Evolutionary conservation across 169 alveolate genomes (phyloP), one percentile per base, ranked within the genome.

Genomic region (Cryptosporidium sp.): DNA sequence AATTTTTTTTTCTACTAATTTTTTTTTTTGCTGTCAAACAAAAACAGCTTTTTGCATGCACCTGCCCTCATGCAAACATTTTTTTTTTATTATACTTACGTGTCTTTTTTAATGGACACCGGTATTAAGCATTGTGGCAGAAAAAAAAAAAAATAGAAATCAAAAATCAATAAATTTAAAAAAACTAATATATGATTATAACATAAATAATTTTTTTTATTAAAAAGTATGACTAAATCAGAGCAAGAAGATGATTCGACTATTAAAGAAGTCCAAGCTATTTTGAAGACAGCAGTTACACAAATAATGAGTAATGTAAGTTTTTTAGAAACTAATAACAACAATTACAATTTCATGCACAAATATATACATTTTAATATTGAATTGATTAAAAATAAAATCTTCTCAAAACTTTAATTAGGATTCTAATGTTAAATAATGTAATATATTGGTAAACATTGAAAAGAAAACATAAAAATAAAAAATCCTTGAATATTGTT

Each of bases 281-380:
- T 65, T 9, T 26, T 80, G 12, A 80, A 65, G 48, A 39, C 62
- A 21, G 89, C 75, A 21, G 35, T 61, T 31, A 33, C 75, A 16
- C 80, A 80, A 80, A 62, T 80, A 10, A 80, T 80, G 89, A 80
- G 52, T 45, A 80, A 39, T 62, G 89, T 80, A 80, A 80, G 89
- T 80, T 45, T 61, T 58, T 29, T 26, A 16, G 26, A 0, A 14
- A 55, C 26, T 23, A 55, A 55, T 55, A 55, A 26, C 67, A 55
- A n/a, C 67, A 55, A 55, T 55, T 21, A 55, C 37, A 21, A 26
- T 21, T 8, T 55, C 18, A 26, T 55, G 67, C 8, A 12, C 35
- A 23, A 55, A 55, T 55, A 55, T 55, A 21, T 55, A 55, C 67
- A 55, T 41, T 41, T 8, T 55, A 23, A 55, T 26, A 26, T 55